A percentile compares a stretch with the other conserved stretches of the same genome.
phyloP scores from a whole-genome alignment of 805 yeast genomes.

The Metschnikowia orientalis region DNA sequence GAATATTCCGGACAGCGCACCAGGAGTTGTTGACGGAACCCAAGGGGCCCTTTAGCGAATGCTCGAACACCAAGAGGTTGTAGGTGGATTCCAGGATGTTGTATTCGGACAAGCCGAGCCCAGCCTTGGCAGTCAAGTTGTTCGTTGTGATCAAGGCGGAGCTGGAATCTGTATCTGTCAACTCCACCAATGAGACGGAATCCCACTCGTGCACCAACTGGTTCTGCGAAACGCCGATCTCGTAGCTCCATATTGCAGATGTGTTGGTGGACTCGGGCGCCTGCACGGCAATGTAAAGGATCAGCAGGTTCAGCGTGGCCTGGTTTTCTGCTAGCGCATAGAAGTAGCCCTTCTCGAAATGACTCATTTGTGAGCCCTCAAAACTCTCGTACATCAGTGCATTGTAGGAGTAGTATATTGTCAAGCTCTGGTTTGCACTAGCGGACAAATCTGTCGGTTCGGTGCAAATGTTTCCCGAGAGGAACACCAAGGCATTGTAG shows the following conservation, averaged over 20 bases:
- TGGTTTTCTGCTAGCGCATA: constrained; percentile 38
- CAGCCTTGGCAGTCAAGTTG: constrained; percentile 29
- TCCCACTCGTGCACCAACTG: constrained; percentile 72
- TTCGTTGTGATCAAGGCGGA: constrained; percentile 66
- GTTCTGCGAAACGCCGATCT: constrained; percentile 60
- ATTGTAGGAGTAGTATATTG: constrained; percentile 39
- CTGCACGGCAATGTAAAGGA: constrained; percentile 35
- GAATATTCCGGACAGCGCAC: constrained; percentile 66
- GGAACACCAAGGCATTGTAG: constrained; percentile 44
- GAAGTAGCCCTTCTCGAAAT: constrained; percentile 34
- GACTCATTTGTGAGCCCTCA: constrained; percentile 26
- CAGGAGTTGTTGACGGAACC: constrained; percentile 49
- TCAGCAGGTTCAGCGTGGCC: constrained; percentile 8
- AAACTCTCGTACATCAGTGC: constrained; percentile 28
- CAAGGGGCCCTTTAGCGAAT: constrained; percentile 34
- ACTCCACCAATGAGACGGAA: constrained; percentile 45
- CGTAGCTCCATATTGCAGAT: constrained; percentile 52
- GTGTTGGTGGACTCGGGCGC: constrained; percentile 38
- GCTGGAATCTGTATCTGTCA: constrained; percentile 67
- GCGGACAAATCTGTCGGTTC: constrained; percentile 25
- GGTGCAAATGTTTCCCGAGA: constrained; percentile 49
- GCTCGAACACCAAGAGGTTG: constrained; percentile 46
- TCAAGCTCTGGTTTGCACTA: constrained; percentile 23
- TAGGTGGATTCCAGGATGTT: constrained; percentile 29
- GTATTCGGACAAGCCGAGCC: constrained; percentile 10